Conservation (phyloP, 352 stramenopile genomes). For the Phytopythium vexans region DNA sequence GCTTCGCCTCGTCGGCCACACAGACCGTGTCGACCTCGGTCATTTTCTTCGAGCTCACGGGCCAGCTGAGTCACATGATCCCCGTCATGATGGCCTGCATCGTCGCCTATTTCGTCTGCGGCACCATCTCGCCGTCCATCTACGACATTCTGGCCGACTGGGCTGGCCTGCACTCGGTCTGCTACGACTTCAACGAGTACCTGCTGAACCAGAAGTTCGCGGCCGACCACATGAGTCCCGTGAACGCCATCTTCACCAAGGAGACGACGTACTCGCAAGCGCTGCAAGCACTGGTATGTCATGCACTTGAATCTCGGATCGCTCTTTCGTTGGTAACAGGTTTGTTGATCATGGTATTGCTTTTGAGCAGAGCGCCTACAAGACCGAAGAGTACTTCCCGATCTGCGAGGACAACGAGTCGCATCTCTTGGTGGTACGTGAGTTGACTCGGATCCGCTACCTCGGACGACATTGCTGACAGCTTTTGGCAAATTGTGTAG, state of each 20-base stretch:
- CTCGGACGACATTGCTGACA: neutral
- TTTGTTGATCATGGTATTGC: neutral
- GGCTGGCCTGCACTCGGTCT: slow-evolving; percentile 74
- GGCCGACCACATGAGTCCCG: slow-evolving; percentile 61
- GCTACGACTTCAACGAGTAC: slow-evolving; percentile 79
- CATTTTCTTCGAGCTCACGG: slow-evolving; percentile 87
- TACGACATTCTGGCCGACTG: slow-evolving; percentile 84
- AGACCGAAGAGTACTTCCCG: slow-evolving; percentile 79
- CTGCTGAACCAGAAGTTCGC: slow-evolving; percentile 66
- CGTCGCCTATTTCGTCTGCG: slow-evolving; percentile 77
- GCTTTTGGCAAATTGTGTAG: slow-evolving; percentile 11
- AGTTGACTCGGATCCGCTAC: neutral
- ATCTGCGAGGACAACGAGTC: slow-evolving; percentile 60
- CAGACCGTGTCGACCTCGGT: slow-evolving; percentile 85
- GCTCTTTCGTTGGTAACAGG: neutral
- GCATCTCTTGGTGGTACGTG: slow-evolving; percentile 4
- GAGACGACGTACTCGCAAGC: slow-evolving; percentile 77
- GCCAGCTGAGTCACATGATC: slow-evolving; percentile 80
- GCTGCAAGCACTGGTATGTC: slow-evolving; percentile 49
- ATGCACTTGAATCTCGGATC: neutral
- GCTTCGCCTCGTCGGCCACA: slow-evolving; percentile 89
- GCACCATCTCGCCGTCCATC: slow-evolving; percentile 74
- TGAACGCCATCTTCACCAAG: slow-evolving; percentile 55
- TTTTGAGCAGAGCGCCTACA: slow-evolving; percentile 51
- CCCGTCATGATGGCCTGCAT: slow-evolving; percentile 82